Evolutionary conservation across 495 filamentous ascomycete species (phyloP).

Genomic region (Cryomyces antarcticus): DNA sequence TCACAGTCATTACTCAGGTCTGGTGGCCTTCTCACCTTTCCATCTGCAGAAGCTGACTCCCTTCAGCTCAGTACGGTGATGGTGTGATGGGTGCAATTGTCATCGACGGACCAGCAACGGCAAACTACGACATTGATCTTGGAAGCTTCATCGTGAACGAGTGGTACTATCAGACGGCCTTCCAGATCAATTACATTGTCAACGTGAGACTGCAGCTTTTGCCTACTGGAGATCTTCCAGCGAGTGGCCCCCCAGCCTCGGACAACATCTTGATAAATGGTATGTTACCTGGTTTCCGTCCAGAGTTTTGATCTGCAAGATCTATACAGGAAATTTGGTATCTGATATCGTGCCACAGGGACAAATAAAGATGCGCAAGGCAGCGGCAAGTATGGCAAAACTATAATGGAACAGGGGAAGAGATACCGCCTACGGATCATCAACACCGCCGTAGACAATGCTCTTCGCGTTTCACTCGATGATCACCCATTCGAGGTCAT

Average conservation of each 20-base stretch:
- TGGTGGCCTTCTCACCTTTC: too few species aligned
- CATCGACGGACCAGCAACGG: slow-evolving; percentile 18
- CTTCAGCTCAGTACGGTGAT: slow-evolving; percentile 17
- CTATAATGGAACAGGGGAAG: slow-evolving; percentile 14
- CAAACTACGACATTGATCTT: slow-evolving; percentile 20
- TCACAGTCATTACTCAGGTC: slow-evolving; percentile 10
- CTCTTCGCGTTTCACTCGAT: slow-evolving; percentile 17
- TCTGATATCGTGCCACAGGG: too few species aligned
- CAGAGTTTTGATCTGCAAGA: neutral
- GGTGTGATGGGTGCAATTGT: slow-evolving; percentile 17
- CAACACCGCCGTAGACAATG: slow-evolving; percentile 16
- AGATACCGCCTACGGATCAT: slow-evolving; percentile 19
- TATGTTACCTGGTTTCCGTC: slow-evolving; percentile 2
- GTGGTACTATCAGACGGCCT: slow-evolving; percentile 16
- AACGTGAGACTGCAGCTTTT: slow-evolving; percentile 7
- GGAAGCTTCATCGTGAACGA: slow-evolving; percentile 15
- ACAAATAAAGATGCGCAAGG: slow-evolving; percentile 8
- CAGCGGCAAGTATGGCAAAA: slow-evolving; percentile 12
- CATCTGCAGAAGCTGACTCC: neutral
- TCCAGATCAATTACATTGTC: slow-evolving; percentile 2
- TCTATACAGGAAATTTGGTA: too few species aligned
- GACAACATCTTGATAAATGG: slow-evolving; percentile 21
- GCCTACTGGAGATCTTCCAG: slow-evolving; percentile 3
- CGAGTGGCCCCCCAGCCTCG: slow-evolving; percentile 7
- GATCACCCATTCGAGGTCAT: slow-evolving; percentile 17